phyloP scores from a whole-genome alignment of 2,329 filamentous ascomycete species.

The Ascochyta pisi region DNA sequence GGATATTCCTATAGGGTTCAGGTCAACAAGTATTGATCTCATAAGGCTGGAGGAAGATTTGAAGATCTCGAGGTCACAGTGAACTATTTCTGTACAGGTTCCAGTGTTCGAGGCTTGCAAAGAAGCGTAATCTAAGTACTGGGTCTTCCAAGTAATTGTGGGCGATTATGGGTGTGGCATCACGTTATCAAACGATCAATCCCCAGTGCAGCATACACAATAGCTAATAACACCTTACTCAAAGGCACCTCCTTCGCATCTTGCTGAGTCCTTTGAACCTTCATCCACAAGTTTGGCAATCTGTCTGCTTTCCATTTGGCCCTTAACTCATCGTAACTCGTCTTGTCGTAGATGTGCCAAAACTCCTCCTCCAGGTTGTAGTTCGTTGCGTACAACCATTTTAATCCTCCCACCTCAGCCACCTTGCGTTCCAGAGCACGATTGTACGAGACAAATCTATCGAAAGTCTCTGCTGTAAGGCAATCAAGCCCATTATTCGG shows the following conservation, averaged over 20 bases:
- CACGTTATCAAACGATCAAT: constrained; percentile 37
- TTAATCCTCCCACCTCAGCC: constrained; percentile 72
- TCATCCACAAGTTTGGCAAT: constrained; percentile 72
- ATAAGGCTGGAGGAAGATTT: no score
- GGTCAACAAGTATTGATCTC: no score
- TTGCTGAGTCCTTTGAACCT: constrained; percentile 52
- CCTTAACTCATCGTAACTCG: constrained; percentile 68
- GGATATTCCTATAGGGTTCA: no score
- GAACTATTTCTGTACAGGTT: no score
- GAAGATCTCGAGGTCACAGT: no score
- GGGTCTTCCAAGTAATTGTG: no score
- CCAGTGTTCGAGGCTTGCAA: no score
- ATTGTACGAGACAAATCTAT: constrained; percentile 70
- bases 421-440: constrained; percentile 73
- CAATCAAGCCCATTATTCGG: constrained; percentile 51
- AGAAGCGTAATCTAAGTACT: no score
- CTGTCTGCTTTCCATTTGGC: constrained; percentile 67
- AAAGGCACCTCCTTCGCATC: constrained; percentile 4
- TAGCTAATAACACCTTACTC: background rate
- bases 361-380: constrained; percentile 76
- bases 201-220: constrained; percentile 8
- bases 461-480: constrained; percentile 19
- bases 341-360: constrained; percentile 66
- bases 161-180: background rate
- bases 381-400: constrained; percentile 87